phyloP scores from a whole-genome alignment of 176 grass and related monocot genomes.

The Rhynchospora breviuscula region DNA sequence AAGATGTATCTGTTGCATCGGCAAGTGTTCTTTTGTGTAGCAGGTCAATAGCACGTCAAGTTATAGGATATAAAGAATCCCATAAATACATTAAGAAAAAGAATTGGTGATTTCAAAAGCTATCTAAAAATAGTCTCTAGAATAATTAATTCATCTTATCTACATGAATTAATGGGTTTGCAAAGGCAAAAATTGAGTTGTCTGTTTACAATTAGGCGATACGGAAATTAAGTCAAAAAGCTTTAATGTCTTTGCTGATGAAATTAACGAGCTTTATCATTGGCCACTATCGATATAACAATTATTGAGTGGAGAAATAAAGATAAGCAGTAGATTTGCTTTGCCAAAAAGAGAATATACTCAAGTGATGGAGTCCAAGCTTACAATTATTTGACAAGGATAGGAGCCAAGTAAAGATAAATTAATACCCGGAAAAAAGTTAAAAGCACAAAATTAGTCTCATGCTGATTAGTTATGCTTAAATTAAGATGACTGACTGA shows the following conservation, averaged over 20 bases:
- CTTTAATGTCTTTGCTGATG: not conserved
- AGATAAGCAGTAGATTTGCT: not conserved
- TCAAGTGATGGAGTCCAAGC: not conserved
- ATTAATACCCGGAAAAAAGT: too few relatives aligned
- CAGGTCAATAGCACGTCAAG: not conserved
- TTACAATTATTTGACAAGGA: conserved; percentile 4
- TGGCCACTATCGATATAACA: not conserved
- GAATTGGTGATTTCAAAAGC: not conserved
- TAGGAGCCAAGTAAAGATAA: not conserved
- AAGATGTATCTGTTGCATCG: not conserved
- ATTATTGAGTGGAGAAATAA: not conserved
- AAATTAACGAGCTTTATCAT: not conserved
- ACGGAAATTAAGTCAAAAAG: conserved; percentile 8
- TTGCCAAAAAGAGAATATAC: conserved; percentile 16
- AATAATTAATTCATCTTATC: not conserved
- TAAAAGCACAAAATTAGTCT: too few relatives aligned
- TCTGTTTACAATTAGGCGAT: not conserved
- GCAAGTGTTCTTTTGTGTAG: not conserved
- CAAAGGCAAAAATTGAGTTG: conserved; percentile 1
- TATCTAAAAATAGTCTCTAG: not conserved
- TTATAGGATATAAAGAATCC: too few relatives aligned
- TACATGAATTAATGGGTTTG: not conserved
- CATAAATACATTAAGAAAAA: too few relatives aligned
- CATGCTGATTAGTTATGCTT: too few relatives aligned
- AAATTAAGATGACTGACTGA: too few relatives aligned